These are phyloP conservation scores for Haberlea rhodopensis DNA, from an alignment of 257 asterid genomes.

Conservation along the genomic window DNA sequence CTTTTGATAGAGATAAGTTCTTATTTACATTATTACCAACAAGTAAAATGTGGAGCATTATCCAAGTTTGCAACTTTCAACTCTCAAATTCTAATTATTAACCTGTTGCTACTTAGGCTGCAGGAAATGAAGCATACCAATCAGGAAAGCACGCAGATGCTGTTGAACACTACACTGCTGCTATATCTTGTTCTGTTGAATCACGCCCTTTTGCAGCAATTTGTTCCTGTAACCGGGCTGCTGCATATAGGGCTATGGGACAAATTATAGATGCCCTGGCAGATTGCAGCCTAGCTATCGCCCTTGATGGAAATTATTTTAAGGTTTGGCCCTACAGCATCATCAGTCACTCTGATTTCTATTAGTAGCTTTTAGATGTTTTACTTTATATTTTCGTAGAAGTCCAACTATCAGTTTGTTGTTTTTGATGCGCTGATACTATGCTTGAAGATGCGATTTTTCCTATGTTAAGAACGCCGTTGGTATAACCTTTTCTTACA, in stretches of 20 bases:
- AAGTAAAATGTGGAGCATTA: too few species aligned
- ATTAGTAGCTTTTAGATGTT: neutral
- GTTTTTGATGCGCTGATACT: slow-evolving; percentile 9
- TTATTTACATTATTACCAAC: too few species aligned
- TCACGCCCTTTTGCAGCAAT: slow-evolving; percentile 92
- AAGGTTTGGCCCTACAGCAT: slow-evolving; percentile 56
- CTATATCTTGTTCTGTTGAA: slow-evolving; percentile 74
- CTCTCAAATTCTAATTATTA: slow-evolving; percentile 20
- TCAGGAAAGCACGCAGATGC: slow-evolving; percentile 81
- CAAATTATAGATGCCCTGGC: slow-evolving; percentile 89
- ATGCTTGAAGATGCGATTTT: slow-evolving; percentile 3
- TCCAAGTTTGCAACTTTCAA: neutral
- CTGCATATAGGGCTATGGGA: slow-evolving; percentile 85
- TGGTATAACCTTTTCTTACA: slow-evolving; percentile 2
- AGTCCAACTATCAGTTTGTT: slow-evolving; percentile 15
- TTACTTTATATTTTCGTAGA: neutral
- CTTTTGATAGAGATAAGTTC: too few species aligned
- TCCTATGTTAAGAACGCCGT: slow-evolving; percentile 6
- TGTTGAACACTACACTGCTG: slow-evolving; percentile 82
- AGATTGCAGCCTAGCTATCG: slow-evolving; percentile 92
- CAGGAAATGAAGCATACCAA: slow-evolving; percentile 93
- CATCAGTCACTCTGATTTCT: neutral
- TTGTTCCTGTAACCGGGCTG: slow-evolving; percentile 95
- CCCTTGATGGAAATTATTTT: slow-evolving; percentile 74
- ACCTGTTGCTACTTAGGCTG: slow-evolving; percentile 47